Evolutionary conservation across 1,139 yeast genomes (phyloP), one percentile per base, ranked within the genome.

Genomic region (Candida tropicalis): DNA sequence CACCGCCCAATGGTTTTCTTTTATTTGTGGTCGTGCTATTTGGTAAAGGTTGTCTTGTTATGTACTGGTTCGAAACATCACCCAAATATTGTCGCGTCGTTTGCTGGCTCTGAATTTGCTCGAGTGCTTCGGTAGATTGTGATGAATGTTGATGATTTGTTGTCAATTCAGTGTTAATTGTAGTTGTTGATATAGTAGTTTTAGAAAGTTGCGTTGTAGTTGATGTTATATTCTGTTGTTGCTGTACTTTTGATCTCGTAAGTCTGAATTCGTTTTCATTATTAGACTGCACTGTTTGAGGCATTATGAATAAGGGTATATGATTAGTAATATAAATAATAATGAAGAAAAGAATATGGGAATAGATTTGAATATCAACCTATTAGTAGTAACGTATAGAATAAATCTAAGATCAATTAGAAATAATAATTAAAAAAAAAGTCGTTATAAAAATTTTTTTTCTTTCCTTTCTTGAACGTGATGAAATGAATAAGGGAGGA

Each of bases 191-290:
- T 22, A 13, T 22, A 12, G 47, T 25, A 7, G 35, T 29, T 35
- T 27, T 33, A 12, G 32, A 12, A 18, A 28, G 28, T 22, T 28
- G 35, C 5, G 48, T 31, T 5, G 44, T 25, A n/a, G 39, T 33
- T 27, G 35, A 18, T n/a, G 31, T 33, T 23, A 29, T 24, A 17
- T 34, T 22, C 22, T 41, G 45, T 31, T 38, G 46, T 17, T 43
- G 45, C 13, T 31, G 38, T 18, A 55, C 57, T 49, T 68, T 66
- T 22, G 70, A 59, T 45, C 73, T 58, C 32, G 70, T 59, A 45
- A 67, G 54, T 48, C 70, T 62, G 55, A 59, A 68, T 25, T 70
- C 75, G 55, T 73, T 73, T 52, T 73, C 78, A 58, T 73, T 70
- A 52, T 66, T 70, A 43, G 70, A 48, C 3, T 36, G 18, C 5